Base-by-base conservation (phyloP, 108 stramenopile genomes). In the Parietichytrium sp. region DNA sequence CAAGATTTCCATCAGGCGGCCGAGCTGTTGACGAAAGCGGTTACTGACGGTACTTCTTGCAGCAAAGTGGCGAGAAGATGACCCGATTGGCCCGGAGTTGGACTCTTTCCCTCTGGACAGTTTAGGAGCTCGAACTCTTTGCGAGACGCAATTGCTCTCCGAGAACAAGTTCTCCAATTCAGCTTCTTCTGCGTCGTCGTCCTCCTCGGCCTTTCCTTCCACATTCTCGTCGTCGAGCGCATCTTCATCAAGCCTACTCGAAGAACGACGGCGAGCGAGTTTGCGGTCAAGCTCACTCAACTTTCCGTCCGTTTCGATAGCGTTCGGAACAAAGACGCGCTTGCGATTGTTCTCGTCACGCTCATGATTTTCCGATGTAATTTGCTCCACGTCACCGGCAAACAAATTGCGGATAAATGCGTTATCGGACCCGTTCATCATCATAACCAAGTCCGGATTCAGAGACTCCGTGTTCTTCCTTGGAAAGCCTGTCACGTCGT, bases 381-480 rank as follows among this genome's bases (percentile, higher is more conserved):
- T 45, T 6, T 27, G 10, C 23, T 72, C 61, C 1, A 72, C 61
- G 33, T 72, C 61, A 25, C 61, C 38, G 38, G 36, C 38, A 42
- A 72, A 72, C 38, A 72, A 42, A 0, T 13, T 20, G 8, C 42
- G 49, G 8, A 85, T 47, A 16, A 85, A 79, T 4, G 78, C 18
- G 4, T 16, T 8, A 26, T 23, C 7, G 49, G 86, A 83, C 51
- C 47, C 49, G 45, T 52, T 51, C 47, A 90, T 83, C 79, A 90
- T 81, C 47, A 85, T 85, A 18, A 52, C 48, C 31, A 90, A 80
- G 52, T 91, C 88, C 49, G 83, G 48, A 55, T 84, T 79, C 29
- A 91, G 85, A 52, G 54, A 72, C 81, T 91, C 90, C 49, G 85
- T 81, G 80, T 92, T 92, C 87, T 92, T 92, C 81, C 86, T 87